phyloP scores from a whole-genome alignment of 2,329 filamentous ascomycete genomes.

The Biscogniauxia mediterranea region DNA sequence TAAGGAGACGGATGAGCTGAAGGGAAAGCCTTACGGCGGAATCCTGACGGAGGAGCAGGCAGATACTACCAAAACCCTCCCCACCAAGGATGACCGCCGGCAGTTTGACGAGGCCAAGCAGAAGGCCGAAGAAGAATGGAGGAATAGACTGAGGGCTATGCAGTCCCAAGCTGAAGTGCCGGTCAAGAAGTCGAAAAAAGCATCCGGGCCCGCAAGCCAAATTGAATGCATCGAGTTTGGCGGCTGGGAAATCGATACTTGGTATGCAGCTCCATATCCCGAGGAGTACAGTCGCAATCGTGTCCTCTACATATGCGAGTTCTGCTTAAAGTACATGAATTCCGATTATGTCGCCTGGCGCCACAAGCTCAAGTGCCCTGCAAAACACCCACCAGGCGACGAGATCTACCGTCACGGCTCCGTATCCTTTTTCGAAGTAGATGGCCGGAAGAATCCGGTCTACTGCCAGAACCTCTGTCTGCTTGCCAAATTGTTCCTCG shows the following conservation, averaged over 20 bases:
- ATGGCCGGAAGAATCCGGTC: slow-evolving; percentile 94
- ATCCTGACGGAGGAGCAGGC: slow-evolving; percentile 87
- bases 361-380: slow-evolving; percentile 94
- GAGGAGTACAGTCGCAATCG: slow-evolving; percentile 97
- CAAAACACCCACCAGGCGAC: slow-evolving; percentile 94
- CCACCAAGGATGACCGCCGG: slow-evolving; percentile 74
- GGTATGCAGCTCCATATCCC: slow-evolving; percentile 97
- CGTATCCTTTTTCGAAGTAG: slow-evolving; percentile 95
- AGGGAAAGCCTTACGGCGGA: slow-evolving; percentile 92
- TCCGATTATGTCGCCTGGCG: slow-evolving; percentile 98
- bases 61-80: slow-evolving; percentile 86
- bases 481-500: slow-evolving; percentile 94
- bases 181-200: slow-evolving; percentile 67
- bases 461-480: slow-evolving; percentile 98
- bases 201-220: slow-evolving; percentile 84
- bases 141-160: slow-evolving; percentile 57
- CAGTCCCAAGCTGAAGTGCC: slow-evolving; percentile 64
- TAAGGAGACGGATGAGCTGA: slow-evolving; percentile 82
- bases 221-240: slow-evolving; percentile 99
- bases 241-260: slow-evolving; percentile 96
- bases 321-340: slow-evolving; percentile 99
- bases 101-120: slow-evolving; percentile 88
- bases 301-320: slow-evolving; percentile 98
- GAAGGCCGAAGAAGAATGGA: slow-evolving; percentile 90
- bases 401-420: slow-evolving; percentile 94